These are phyloP conservation scores for Fomitopsis schrenkii DNA, from an alignment of 1,284 basidiomycete species.

Conservation along the genomic window DNA sequence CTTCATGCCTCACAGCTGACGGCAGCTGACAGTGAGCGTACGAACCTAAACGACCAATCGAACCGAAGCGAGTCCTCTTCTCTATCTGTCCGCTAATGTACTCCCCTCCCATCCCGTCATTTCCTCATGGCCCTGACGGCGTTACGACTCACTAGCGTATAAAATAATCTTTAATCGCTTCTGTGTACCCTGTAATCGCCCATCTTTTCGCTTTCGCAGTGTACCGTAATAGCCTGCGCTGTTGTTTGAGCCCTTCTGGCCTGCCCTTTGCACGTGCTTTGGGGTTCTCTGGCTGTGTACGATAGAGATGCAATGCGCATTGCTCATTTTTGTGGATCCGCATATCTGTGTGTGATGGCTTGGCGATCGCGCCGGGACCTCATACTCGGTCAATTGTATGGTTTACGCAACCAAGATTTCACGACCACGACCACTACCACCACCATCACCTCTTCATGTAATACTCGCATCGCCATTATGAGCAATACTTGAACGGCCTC, in stretches of 20 bases:
- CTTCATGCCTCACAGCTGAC: not conserved
- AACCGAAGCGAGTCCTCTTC: not conserved
- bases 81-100: not conserved
- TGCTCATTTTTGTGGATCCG: not conserved
- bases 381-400: not conserved
- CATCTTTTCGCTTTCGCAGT: not conserved
- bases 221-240: not conserved
- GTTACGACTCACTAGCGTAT: not conserved
- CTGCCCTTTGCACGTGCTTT: not conserved
- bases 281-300: not conserved
- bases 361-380: not conserved
- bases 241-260: not conserved
- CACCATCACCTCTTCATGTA: conserved; percentile 9
- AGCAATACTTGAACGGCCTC: conserved; percentile 68
- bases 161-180: not conserved
- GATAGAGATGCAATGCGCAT: conserved; percentile 1
- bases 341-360: too few relatives aligned
- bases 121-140: not conserved
- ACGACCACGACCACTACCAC: too few relatives aligned
- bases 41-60: not conserved
- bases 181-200: not conserved
- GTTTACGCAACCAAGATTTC: not conserved
- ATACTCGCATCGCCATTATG: conserved; percentile 36
- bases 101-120: not conserved
- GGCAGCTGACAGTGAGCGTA: too few relatives aligned